phyloP scores from a whole-genome alignment of 2,329 filamentous ascomycete genomes.

The Blastomyces emzantsi region DNA sequence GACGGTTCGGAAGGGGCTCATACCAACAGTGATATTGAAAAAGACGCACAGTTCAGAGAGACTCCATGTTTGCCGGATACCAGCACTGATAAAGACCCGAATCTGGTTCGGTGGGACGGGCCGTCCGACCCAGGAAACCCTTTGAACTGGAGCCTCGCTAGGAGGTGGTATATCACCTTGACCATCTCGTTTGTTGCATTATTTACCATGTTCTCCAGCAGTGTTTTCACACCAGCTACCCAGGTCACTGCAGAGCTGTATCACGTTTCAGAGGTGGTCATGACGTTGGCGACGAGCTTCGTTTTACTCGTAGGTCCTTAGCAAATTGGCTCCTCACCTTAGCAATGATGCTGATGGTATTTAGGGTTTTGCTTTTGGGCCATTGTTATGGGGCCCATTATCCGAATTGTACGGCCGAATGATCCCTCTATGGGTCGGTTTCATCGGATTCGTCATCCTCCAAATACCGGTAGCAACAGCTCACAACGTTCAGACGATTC shows the following conservation, averaged over 20 bases:
- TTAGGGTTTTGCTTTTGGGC: slow-evolving; percentile 32
- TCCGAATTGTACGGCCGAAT: slow-evolving; percentile 45
- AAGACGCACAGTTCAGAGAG: background rate
- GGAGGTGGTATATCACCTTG: slow-evolving; percentile 39
- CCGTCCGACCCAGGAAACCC: slow-evolving; percentile 6
- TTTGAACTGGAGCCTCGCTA: slow-evolving; percentile 9
- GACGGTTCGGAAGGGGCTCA: background rate
- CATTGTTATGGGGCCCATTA: slow-evolving; percentile 36
- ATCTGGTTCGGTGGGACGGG: slow-evolving; percentile 7
- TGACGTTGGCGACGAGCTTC: slow-evolving; percentile 42
- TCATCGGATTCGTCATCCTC: slow-evolving; percentile 44
- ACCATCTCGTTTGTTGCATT: slow-evolving; percentile 38
- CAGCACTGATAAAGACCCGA: slow-evolving; percentile 2
- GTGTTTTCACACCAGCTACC: slow-evolving; percentile 39
- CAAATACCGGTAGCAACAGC: slow-evolving; percentile 49
- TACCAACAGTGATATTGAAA: background rate
- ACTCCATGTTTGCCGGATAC: background rate
- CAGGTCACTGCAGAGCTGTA: slow-evolving; percentile 35
- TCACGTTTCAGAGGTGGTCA: slow-evolving; percentile 40
- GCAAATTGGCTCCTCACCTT: slow-evolving; percentile 9
- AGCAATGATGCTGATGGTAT: slow-evolving; percentile 9
- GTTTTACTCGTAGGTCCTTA: slow-evolving; percentile 33
- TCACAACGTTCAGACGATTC: slow-evolving; percentile 45
- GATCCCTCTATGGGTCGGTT: slow-evolving; percentile 42
- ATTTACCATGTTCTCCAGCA: slow-evolving; percentile 41